Evolutionary conservation across 1,284 basidiomycete species (phyloP), one percentile per base, ranked within the genome.

Genomic region (Apiotrichum sp.): DNA sequence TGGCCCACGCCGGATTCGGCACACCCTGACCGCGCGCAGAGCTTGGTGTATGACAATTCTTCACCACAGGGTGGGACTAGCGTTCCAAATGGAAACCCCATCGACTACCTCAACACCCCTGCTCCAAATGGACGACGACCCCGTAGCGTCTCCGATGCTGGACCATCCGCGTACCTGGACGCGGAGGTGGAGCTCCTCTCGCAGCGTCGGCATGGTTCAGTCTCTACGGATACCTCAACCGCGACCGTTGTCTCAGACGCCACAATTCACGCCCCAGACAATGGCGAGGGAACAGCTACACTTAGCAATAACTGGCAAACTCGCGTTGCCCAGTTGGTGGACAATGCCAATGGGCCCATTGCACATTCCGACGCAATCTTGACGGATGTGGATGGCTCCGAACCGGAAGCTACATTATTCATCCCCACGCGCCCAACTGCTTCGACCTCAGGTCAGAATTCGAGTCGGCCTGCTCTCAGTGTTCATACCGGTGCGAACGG

Each of bases 361-460:
- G 9, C 32, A 11, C 29, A 4, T 14, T 38, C 47, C 6, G 43
- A 42, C 31, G 41, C 22, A 31, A 31, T 46, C 9, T 44, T 47
- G 40, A 43, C 16, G 5, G 41, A 52, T 50, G 11, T 45, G 7
- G 13, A 40, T 33, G 66, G 61, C 32, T 61, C 65, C 14, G 69
- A 69, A 14, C 7, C 13, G 36, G 72, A 74, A 50, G 72, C 66
- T 3, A 70, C 69, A 1, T 43, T 72, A 22, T 74, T 67, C 52
- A 44, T 73, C 38, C 59, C 22, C 22, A 22, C 22, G 22, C 22
- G 22, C 22, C 22, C 22, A 22, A 22, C 22, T 22, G 22, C 22
- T 22, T 22, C 22, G 22, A 22, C 22, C 22, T 22, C 22, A 22
- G 22, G 22, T 22, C 22, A 22, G 22, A 22, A 22, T 22, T 22